These are phyloP conservation scores for Coccomyxa sp. DNA, from an alignment of 139 green algal species.

Conservation along the genomic window DNA sequence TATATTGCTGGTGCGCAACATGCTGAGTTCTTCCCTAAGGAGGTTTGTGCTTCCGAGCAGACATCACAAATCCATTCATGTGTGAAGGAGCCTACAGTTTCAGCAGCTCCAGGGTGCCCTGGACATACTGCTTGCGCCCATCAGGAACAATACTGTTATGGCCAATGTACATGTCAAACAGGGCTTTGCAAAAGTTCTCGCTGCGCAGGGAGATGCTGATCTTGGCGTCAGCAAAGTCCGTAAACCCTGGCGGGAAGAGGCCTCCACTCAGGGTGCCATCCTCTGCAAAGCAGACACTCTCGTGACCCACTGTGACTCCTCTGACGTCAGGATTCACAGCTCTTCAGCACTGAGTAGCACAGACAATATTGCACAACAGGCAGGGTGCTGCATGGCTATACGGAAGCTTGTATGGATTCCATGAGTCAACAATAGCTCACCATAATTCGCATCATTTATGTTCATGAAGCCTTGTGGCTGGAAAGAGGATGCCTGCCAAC, in stretches of 20 bases:
- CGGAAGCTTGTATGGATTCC: background rate
- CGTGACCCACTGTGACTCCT: too few relatives aligned
- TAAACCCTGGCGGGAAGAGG: background rate
- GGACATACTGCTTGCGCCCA: background rate
- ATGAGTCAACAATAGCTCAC: too few relatives aligned
- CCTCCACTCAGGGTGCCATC: background rate
- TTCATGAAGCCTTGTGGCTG: background rate
- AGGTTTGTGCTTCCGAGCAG: too few relatives aligned
- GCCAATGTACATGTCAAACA: conserved; percentile 8
- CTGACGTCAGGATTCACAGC: too few relatives aligned
- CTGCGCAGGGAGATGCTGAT: background rate
- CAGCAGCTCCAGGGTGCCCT: background rate
- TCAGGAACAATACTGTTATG: background rate
- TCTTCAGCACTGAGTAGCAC: background rate
- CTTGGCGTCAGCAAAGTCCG: background rate
- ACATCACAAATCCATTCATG: too few relatives aligned
- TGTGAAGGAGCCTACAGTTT: background rate
- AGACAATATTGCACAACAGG: background rate
- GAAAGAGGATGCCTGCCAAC: background rate
- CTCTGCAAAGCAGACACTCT: conserved; percentile 1
- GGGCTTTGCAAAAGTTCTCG: background rate
- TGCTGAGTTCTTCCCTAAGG: too few relatives aligned
- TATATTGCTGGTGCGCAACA: too few relatives aligned
- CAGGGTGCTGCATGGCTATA: background rate
- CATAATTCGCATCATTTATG: background rate